Base-by-base conservation (phyloP, 805 yeast genomes). In the Candida oleophila region DNA sequence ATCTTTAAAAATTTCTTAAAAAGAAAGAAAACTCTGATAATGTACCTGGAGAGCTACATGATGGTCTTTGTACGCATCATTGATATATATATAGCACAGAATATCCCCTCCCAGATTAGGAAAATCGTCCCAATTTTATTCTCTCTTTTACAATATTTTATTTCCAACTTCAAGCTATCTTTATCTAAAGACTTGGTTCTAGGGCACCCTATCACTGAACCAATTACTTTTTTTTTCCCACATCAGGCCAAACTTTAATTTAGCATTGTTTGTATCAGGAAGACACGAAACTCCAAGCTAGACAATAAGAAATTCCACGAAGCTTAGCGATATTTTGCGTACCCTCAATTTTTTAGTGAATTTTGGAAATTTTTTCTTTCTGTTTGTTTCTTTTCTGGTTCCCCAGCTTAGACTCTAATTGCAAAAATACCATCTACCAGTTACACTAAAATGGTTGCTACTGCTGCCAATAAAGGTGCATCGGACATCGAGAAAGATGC, bases 401-500 rank as follows among this genome's bases (percentile, higher is more conserved):
- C 19, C 14, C 37, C 19, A 34, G 37, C 19, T 34, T 34, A 34
- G 37, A 5, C 19, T 34, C 19, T 16, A n/a, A 5, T 34, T 28
- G 33, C 14, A 11, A 14, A 34, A 5, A 8, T 14, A n/a, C 19
- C 16, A 15, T 34, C 19, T 34, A 15, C 19, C n/a, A 15, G 19
- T 34, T 16, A 34, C 16, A 16, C 37, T 15, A 15, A n/a, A 36
- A 39, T 39, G 33, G 33, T 14, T 11, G 30, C 30, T 18, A 32
- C n/a, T n/a, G n/a, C n/a, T n/a, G n/a, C n/a, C n/a, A n/a, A n/a
- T n/a, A n/a, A n/a, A n/a, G n/a, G n/a, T n/a, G n/a, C 39, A 28
- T 8, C 43, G 4, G 47, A 44, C 20, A 38, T 44, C 32, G 47
- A 44, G 30, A 44, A 44, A 18, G 18, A 25, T 30, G 42, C 42